Conservation (phyloP, 306 rosid genomes). For the Vigna angularis region DNA sequence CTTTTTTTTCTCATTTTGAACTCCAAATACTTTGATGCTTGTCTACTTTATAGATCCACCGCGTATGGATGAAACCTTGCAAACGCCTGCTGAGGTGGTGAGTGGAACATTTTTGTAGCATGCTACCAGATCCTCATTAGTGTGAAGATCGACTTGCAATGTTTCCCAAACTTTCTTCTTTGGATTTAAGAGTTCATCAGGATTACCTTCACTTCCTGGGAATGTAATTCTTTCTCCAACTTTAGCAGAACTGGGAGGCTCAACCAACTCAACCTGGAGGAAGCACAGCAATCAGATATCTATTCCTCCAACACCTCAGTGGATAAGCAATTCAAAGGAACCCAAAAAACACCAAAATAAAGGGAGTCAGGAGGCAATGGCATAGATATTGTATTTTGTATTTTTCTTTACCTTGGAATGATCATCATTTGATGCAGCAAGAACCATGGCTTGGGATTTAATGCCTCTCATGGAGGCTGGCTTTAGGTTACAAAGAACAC, state of each 20-base stretch:
- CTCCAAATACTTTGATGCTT: slow-evolving; percentile 20
- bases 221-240: slow-evolving; percentile 81
- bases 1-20: slow-evolving; percentile 1
- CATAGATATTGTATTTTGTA: neutral
- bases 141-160: slow-evolving; percentile 78
- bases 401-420: slow-evolving; percentile 63
- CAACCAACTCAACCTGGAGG: slow-evolving; percentile 83
- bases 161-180: slow-evolving; percentile 97
- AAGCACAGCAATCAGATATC: slow-evolving; percentile 17
- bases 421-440: slow-evolving; percentile 81
- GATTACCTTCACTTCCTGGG: slow-evolving; percentile 72
- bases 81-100: slow-evolving; percentile 84
- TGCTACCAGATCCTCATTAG: slow-evolving; percentile 65
- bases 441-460: slow-evolving; percentile 98
- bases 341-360: neutral
- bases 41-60: slow-evolving; percentile 70
- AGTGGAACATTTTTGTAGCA: slow-evolving; percentile 79
- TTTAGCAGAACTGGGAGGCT: slow-evolving; percentile 74
- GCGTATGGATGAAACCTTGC: slow-evolving; percentile 75
- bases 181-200: slow-evolving; percentile 83
- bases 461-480: slow-evolving; percentile 88
- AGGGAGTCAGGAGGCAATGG: neutral
- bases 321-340: neutral
- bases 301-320: slow-evolving; percentile 14
- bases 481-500: slow-evolving; percentile 94